A percentile compares a stretch with the other conserved stretches of the same genome.
These are phyloP conservation scores for Mycena polygramma DNA, from an alignment of 768 basidiomycete genomes.

Conservation along the genomic window DNA sequence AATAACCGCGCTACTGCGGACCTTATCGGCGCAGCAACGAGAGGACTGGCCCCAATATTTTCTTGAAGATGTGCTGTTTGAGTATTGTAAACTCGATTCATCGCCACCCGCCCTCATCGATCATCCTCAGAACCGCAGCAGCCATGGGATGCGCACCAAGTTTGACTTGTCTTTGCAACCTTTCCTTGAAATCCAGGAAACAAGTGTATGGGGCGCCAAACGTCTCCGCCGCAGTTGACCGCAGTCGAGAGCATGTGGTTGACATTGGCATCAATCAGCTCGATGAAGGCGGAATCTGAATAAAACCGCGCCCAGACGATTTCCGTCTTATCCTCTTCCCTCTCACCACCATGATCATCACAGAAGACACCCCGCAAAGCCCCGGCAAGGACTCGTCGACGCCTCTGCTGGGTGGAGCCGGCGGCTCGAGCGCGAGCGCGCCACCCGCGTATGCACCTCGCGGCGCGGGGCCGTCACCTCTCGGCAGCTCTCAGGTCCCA, in stretches of 20 bases:
- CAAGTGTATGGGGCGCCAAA: too few relatives aligned
- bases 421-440: constrained; percentile 18
- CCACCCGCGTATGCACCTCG: constrained; percentile 34
- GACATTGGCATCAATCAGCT: constrained; percentile 16
- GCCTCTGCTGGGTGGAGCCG: constrained; percentile 26
- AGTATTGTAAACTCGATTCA: too few relatives aligned
- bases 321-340: neutral
- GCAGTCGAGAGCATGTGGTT: constrained; percentile 25
- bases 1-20: neutral
- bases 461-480: constrained; percentile 6
- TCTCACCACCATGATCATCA: constrained; percentile 34
- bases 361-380: constrained; percentile 17
- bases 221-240: constrained; percentile 22
- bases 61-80: too few relatives aligned
- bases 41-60: too few relatives aligned
- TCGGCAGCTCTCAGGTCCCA: constrained; percentile 10
- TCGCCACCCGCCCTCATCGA: too few relatives aligned
- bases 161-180: too few relatives aligned
- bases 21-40: neutral
- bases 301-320: constrained; percentile 18
- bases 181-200: too few relatives aligned
- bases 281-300: neutral
- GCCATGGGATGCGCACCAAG: too few relatives aligned
- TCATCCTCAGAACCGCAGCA: too few relatives aligned
- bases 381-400: constrained; percentile 27